Percentiles rank a stretch among this genome's conserved stretches.
Evolutionary conservation across 495 filamentous ascomycete species (phyloP).

Genomic region (Daldinia loculata): DNA sequence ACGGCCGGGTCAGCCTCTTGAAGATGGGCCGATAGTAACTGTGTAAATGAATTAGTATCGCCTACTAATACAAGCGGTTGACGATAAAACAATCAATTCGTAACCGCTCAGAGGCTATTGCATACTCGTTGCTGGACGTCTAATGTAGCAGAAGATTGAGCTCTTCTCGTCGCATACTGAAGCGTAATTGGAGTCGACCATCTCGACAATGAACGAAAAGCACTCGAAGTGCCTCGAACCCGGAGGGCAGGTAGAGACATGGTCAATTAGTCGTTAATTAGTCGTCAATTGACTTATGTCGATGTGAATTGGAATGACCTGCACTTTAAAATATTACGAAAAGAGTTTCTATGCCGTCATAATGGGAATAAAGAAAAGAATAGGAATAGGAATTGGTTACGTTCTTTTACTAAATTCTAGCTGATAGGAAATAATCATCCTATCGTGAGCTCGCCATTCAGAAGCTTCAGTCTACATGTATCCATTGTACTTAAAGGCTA

Average conservation of each 20-base stretch:
- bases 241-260: conserved; percentile 37
- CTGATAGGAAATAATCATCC: conserved; percentile 32
- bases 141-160: conserved; percentile 57
- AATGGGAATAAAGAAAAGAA: conserved; percentile 10
- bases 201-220: conserved; percentile 36
- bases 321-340: background rate
- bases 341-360: conserved; percentile 25
- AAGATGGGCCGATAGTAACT: conserved; percentile 83
- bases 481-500: background rate
- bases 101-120: background rate
- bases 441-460: conserved; percentile 37
- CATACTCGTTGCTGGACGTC: conserved; percentile 73
- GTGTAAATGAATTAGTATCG: conserved; percentile 30
- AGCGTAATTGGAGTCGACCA: conserved; percentile 22
- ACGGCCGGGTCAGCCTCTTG: conserved; percentile 87
- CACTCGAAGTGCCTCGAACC: conserved; percentile 42
- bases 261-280: conserved; percentile 18
- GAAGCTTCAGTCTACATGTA: conserved; percentile 21
- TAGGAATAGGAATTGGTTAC: background rate
- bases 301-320: background rate
- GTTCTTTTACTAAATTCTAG: too few species aligned
- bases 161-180: conserved; percentile 50
- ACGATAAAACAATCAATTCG: conserved; percentile 18
- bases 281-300: background rate
- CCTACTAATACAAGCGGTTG: background rate